phyloP scores from a whole-genome alignment of 495 filamentous ascomycete genomes.

The Copromyces sp. region DNA sequence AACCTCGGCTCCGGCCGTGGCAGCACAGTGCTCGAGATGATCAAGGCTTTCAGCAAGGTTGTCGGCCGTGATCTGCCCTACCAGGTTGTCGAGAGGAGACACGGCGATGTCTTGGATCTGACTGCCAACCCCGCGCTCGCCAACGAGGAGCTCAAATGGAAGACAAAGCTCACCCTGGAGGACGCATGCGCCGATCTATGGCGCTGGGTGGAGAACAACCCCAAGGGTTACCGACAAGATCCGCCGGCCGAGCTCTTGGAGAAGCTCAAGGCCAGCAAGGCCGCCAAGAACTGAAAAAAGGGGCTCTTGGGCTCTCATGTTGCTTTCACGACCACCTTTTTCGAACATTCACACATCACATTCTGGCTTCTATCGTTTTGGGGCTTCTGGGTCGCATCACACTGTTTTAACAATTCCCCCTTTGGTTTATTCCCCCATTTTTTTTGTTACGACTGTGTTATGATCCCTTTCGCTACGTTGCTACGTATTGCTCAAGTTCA shows the following conservation, averaged over 20 bases:
- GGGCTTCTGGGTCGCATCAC: not conserved
- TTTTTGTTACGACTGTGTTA: not conserved
- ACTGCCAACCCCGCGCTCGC: conserved; percentile 85
- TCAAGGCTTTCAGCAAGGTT: conserved; percentile 81
- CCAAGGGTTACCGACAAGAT: conserved; percentile 82
- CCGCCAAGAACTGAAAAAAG: conserved; percentile 7
- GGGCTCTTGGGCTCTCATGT: not conserved
- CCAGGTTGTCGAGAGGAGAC: conserved; percentile 70
- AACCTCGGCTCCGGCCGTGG: conserved; percentile 94
- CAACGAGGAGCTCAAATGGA: conserved; percentile 84
- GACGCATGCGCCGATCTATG: conserved; percentile 89
- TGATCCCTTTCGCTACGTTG: not conserved
- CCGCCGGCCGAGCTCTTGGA: conserved; percentile 77
- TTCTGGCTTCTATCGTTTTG: not conserved
- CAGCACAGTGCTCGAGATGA: conserved; percentile 94
- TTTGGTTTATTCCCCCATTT: not conserved
- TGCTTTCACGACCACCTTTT: not conserved
- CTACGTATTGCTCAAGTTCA: not conserved
- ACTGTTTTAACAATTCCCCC: not conserved
- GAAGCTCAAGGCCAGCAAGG: conserved; percentile 44
- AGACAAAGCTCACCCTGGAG: conserved; percentile 81
- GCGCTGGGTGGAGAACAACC: conserved; percentile 93
- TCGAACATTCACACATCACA: not conserved
- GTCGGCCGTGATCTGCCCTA: conserved; percentile 81
- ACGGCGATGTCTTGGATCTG: conserved; percentile 87